Evolutionary conservation across 2,329 filamentous ascomycete species (phyloP), one percentile per base, ranked within the genome.

Genomic region (Podosphaera xanthii): DNA sequence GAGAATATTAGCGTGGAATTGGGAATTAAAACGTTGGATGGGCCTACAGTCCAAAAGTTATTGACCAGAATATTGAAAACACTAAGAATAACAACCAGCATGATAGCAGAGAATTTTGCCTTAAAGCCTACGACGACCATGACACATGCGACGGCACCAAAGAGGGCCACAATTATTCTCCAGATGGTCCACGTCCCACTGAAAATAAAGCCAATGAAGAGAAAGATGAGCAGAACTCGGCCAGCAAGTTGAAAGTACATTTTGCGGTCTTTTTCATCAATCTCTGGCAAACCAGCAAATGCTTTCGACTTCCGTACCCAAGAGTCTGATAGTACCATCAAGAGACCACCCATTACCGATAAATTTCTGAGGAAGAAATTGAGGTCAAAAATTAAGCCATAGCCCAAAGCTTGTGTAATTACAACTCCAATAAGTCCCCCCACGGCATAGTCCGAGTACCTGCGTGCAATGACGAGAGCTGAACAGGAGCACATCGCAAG

Each of bases 121-220:
- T 98, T 98, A 82, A 98, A 98, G 52, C 92, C 92, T 64, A 98
- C 92, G 58, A 96, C 87, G 62, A 98, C 92, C 92, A 98, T 98
- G 68, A 98, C 79, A 69, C 90, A 97, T 62, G 92, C 91, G 60
- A 96, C 77, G 60, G 94, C 81, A 59, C 92, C 92, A 62, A 97
- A 74, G 63, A 89, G 67, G 64, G 86, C 92, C 65, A 96, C 90
- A 59, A 89, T 67, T 57, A 97, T 79, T 69, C 92, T 82, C 79
- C 89, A 89, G 68, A 96, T 73, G 68, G 82, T 87, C 92, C 92
- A 98, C 68, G 90, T 78, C 65, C 92, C 92, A 60, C 87, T 87
- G 75, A 96, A 95, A 67, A 98, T 86, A 69, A 98, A 98, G 61
- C 92, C 92, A 65, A 96, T 72, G 72, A 98, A 98, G 65, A 98